Evolutionary conservation across 2,329 filamentous ascomycete species (phyloP).

Genomic region (Fusarium beomiforme): DNA sequence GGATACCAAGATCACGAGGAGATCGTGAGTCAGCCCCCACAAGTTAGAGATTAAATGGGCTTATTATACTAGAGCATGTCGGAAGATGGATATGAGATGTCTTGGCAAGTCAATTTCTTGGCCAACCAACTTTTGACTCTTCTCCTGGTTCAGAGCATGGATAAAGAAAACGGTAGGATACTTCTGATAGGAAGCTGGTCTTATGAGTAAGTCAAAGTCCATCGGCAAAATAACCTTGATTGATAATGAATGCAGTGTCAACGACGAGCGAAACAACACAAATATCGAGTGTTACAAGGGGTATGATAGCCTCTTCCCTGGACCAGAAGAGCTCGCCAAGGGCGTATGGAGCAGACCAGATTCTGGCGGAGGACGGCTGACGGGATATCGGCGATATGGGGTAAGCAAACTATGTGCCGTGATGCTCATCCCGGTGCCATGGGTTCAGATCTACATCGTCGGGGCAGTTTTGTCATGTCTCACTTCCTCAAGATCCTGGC

Average conservation of each 20-base stretch:
- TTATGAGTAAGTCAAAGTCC: constrained; percentile 46
- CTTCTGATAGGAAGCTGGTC: constrained; percentile 47
- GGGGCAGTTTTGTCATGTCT: constrained; percentile 40
- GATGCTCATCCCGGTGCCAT: constrained; percentile 53
- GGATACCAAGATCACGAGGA: constrained; percentile 42
- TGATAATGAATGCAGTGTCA: constrained; percentile 38
- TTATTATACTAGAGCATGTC: constrained; percentile 41
- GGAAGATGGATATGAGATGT: constrained; percentile 45
- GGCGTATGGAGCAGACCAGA: constrained; percentile 48
- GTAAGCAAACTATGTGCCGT: constrained; percentile 52
- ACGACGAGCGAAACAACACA: constrained; percentile 42
- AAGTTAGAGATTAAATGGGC: background rate
- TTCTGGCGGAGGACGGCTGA: constrained; percentile 42
- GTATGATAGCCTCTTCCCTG: constrained; percentile 44
- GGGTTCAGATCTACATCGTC: constrained; percentile 45
- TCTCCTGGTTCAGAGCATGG: constrained; percentile 48
- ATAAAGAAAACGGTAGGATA: constrained; percentile 42
- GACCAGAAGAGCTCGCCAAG: constrained; percentile 46
- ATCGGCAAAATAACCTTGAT: background rate
- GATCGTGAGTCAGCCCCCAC: constrained; percentile 34
- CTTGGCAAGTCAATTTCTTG: constrained; percentile 49
- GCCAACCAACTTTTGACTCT: constrained; percentile 46
- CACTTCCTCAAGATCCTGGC: constrained; percentile 39
- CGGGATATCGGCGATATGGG: constrained; percentile 50
- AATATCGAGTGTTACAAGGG: constrained; percentile 37